phyloP scores from a whole-genome alignment of 768 basidiomycete species.

The Boletus rex-veris region DNA sequence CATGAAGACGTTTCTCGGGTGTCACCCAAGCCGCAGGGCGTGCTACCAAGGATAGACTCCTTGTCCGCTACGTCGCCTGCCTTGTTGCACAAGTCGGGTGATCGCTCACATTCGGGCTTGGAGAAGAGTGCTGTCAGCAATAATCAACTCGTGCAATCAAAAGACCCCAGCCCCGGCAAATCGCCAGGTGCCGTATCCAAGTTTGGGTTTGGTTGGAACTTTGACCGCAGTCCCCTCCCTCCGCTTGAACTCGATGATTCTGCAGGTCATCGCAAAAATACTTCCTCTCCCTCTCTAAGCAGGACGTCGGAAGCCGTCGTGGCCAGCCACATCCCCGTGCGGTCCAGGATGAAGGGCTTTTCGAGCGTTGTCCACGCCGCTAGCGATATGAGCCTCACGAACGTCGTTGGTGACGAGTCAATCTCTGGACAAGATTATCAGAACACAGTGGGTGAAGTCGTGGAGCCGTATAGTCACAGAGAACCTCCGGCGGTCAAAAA shows the following conservation, averaged over 20 bases:
- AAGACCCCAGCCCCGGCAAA: slow-evolving; percentile 12
- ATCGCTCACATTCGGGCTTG: background rate
- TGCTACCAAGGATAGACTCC: background rate
- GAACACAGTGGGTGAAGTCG: slow-evolving; percentile 27
- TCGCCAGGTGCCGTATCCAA: slow-evolving; percentile 24
- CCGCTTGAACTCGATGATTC: slow-evolving; percentile 37
- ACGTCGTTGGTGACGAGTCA: slow-evolving; percentile 21
- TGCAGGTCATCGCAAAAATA: slow-evolving; percentile 12
- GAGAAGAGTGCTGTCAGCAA: background rate
- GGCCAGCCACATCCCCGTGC: slow-evolving; percentile 45
- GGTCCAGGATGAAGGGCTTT: slow-evolving; percentile 35
- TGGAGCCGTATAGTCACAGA: slow-evolving; percentile 21
- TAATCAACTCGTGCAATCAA: background rate
- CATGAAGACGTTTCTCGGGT: slow-evolving; percentile 5
- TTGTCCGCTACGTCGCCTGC: background rate
- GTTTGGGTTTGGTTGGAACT: slow-evolving; percentile 42
- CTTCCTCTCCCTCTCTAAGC: slow-evolving; percentile 31
- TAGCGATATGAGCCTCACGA: slow-evolving; percentile 23
- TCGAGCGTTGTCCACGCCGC: slow-evolving; percentile 14
- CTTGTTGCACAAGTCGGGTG: background rate
- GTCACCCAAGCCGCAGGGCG: slow-evolving; percentile 1
- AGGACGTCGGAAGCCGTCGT: too few species aligned
- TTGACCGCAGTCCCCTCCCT: slow-evolving; percentile 38
- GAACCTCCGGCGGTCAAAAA: slow-evolving; percentile 19
- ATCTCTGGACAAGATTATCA: slow-evolving; percentile 26